These are phyloP conservation scores for Schwanniomyces etchellsii DNA, from an alignment of 1,139 yeast genomes.

Conservation along the genomic window DNA sequence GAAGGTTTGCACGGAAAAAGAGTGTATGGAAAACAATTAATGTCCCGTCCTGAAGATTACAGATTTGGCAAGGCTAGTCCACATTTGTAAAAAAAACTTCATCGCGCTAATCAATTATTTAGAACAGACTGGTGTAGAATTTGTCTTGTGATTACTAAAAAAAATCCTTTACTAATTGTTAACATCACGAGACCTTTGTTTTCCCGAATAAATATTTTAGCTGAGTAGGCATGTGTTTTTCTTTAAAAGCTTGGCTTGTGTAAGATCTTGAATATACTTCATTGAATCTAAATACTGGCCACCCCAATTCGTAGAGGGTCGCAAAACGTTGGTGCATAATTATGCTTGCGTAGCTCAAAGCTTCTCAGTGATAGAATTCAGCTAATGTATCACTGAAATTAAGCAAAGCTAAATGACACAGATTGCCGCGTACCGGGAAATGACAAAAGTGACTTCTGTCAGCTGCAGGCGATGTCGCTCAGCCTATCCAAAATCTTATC, in stretches of 20 bases:
- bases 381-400: too few species aligned
- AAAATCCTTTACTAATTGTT: neutral
- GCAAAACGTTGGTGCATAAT: neutral
- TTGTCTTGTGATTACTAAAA: neutral
- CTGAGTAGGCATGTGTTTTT: neutral
- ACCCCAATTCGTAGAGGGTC: neutral
- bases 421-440: too few species aligned
- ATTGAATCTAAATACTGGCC: neutral
- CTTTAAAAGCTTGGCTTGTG: neutral
- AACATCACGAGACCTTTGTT: neutral
- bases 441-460: too few species aligned
- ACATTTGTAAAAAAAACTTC: slow-evolving; percentile 1
- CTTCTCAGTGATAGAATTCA: too few species aligned
- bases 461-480: too few species aligned
- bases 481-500: neutral
- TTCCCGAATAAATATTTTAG: neutral
- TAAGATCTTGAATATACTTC: neutral
- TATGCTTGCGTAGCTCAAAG: too few species aligned
- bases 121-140: neutral
- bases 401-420: too few species aligned
- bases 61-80: slow-evolving; percentile 1
- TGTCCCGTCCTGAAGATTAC: slow-evolving; percentile 1
- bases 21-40: neutral
- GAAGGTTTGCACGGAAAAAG: slow-evolving; percentile 2
- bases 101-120: neutral